Conservation (phyloP, 2,329 filamentous ascomycete species). For the Aspergillus cejpii region DNA sequence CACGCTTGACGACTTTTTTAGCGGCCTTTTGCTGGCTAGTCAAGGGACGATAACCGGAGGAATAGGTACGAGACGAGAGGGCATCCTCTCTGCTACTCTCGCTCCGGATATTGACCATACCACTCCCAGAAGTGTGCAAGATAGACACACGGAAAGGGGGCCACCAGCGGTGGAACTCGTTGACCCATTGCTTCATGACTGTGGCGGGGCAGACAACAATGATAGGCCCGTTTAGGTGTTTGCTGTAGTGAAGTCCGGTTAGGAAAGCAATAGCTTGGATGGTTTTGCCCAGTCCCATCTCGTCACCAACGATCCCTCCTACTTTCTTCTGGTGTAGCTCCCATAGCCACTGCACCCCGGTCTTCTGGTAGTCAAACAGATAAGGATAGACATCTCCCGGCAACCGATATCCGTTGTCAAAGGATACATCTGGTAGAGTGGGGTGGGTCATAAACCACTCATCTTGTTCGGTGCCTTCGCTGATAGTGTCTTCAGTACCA, state of each 20-base stretch:
- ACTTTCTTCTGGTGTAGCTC: conserved; percentile 85
- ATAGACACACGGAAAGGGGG: conserved; percentile 96
- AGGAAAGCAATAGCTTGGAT: conserved; percentile 75
- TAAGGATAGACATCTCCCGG: conserved; percentile 91
- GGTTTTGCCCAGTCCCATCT: conserved; percentile 98
- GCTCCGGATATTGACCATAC: conserved; percentile 73
- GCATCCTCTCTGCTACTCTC: conserved; percentile 58
- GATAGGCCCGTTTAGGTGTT: conserved; percentile 72
- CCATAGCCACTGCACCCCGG: conserved; percentile 91
- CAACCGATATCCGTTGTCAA: conserved; percentile 69
- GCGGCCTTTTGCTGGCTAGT: conserved; percentile 60
- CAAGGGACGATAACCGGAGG: conserved; percentile 32
- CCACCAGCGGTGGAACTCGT: conserved; percentile 99
- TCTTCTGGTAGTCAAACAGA: conserved; percentile 95
- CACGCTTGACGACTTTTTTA: conserved; percentile 71
- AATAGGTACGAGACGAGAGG: conserved; percentile 52
- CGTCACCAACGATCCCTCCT: conserved; percentile 90
- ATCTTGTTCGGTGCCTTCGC: conserved; percentile 33
- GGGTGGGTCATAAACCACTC: conserved; percentile 88
- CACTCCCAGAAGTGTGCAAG: conserved; percentile 88
- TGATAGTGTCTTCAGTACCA: conserved; percentile 33
- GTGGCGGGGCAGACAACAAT: conserved; percentile 92
- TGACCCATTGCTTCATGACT: conserved; percentile 94
- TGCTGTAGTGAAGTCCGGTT: conserved; percentile 86
- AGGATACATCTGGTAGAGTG: conserved; percentile 65